These are phyloP conservation scores for Apophysomyces ossiformis DNA, from an alignment of 371 early-diverging fungal species.

Conservation along the genomic window DNA sequence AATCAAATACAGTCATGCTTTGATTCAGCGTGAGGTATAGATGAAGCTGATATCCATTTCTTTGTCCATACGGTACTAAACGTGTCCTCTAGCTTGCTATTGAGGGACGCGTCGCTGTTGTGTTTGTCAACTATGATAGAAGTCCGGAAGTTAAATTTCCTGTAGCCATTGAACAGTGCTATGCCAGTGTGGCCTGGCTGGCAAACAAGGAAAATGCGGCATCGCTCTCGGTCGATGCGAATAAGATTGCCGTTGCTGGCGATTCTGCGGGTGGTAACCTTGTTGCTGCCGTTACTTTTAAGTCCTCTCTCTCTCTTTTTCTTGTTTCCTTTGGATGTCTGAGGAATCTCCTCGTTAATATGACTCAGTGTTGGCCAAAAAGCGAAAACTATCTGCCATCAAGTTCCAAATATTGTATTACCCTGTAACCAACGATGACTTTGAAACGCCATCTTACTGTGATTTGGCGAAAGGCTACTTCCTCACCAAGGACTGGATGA, in stretches of 20 bases:
- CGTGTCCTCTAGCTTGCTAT: constrained; percentile 12
- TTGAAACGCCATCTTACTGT: constrained; percentile 22
- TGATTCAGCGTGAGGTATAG: constrained; percentile 14
- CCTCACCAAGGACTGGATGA: neutral
- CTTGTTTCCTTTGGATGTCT: neutral
- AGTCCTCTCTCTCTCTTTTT: neutral
- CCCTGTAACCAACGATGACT: constrained; percentile 16
- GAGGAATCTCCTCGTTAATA: constrained; percentile 42
- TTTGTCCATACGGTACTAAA: no score
- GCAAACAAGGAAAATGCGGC: constrained; percentile 22
- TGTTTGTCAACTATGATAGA: constrained; percentile 31
- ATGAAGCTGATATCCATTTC: no score
- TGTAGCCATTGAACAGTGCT: constrained; percentile 36
- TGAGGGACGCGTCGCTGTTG: constrained; percentile 18
- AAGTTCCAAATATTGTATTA: constrained; percentile 16
- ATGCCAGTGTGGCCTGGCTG: constrained; percentile 32
- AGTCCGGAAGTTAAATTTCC: constrained; percentile 38
- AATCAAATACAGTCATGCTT: constrained; percentile 15
- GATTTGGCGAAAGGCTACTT: neutral
- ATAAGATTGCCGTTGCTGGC: constrained; percentile 20
- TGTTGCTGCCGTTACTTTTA: constrained; percentile 10
- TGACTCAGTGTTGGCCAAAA: constrained; percentile 45
- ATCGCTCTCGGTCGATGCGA: constrained; percentile 14
- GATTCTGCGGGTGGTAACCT: constrained; percentile 25
- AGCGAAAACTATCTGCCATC: constrained; percentile 11